Conservation (phyloP, 1,284 basidiomycete species). For the Phellopilus nigrolimitatus region DNA sequence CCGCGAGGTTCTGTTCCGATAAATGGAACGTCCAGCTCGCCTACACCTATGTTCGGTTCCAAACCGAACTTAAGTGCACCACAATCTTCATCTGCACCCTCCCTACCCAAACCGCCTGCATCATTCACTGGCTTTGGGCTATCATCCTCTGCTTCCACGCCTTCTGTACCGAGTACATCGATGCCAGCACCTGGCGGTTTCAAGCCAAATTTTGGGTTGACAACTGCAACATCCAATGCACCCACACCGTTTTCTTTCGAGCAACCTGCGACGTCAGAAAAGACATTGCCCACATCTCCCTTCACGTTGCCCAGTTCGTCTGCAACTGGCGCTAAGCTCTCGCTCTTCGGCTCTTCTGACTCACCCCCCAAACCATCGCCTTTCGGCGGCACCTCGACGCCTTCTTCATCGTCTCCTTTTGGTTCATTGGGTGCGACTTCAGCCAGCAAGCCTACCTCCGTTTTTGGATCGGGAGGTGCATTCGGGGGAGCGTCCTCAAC, state of each 20-base stretch:
- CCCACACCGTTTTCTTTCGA: slow-evolving; percentile 25
- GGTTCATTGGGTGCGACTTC: slow-evolving; percentile 23
- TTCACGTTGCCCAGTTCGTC: slow-evolving; percentile 5
- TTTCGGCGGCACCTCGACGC: slow-evolving; percentile 8
- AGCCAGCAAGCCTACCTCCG: slow-evolving; percentile 1
- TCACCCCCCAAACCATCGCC: slow-evolving; percentile 11
- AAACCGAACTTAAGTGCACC: slow-evolving; percentile 9
- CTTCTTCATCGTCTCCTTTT: slow-evolving; percentile 17
- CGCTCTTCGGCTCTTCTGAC: neutral
- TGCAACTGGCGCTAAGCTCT: slow-evolving; percentile 6
- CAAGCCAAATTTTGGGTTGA: slow-evolving; percentile 18
- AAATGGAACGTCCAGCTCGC: slow-evolving; percentile 6
- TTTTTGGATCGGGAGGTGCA: slow-evolving; percentile 12
- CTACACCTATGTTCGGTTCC: slow-evolving; percentile 15
- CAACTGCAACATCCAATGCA: slow-evolving; percentile 15
- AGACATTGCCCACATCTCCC: slow-evolving; percentile 7
- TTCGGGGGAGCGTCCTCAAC: slow-evolving; percentile 3
- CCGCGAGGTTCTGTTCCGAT: neutral
- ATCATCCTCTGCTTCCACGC: neutral
- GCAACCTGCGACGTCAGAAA: slow-evolving; percentile 12
- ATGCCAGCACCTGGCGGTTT: slow-evolving; percentile 6
- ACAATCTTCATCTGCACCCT: slow-evolving; percentile 24
- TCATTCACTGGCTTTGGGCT: slow-evolving; percentile 10
- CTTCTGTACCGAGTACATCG: neutral
- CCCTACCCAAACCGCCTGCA: slow-evolving; percentile 22